Evolutionary conservation across 345 rosid genomes (phyloP).

Genomic region (Pelargonium nanum): DNA sequence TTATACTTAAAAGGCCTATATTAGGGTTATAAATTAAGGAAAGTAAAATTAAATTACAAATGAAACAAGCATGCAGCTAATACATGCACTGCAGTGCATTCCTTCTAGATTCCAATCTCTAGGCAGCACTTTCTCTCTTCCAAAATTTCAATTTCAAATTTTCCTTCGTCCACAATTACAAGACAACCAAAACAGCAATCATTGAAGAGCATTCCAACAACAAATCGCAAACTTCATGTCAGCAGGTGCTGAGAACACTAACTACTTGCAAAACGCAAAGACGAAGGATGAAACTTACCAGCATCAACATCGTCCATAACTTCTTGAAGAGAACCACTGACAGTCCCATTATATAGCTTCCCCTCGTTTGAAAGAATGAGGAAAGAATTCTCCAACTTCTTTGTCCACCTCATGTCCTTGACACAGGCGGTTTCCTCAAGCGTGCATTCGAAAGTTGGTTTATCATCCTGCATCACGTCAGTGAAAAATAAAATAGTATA

Average conservation of each 20-base stretch:
- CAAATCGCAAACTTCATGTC: background rate
- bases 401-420: slow-evolving; percentile 69
- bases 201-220: no score
- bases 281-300: slow-evolving; percentile 30
- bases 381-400: slow-evolving; percentile 41
- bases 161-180: no score
- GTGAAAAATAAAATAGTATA: no score
- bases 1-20: no score
- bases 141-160: no score
- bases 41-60: no score
- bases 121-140: no score
- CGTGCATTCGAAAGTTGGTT: slow-evolving; percentile 42
- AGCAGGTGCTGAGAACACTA: background rate
- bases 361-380: slow-evolving; percentile 52
- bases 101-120: no score
- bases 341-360: slow-evolving; percentile 50
- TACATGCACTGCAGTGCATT: no score
- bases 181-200: no score
- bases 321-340: slow-evolving; percentile 30
- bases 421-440: slow-evolving; percentile 39
- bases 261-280: background rate
- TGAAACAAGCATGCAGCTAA: no score
- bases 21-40: no score
- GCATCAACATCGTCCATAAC: slow-evolving; percentile 73
- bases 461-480: slow-evolving; percentile 44